Evolutionary conservation across 768 basidiomycete genomes (phyloP).

Genomic region (Albatrellus ellisii): DNA sequence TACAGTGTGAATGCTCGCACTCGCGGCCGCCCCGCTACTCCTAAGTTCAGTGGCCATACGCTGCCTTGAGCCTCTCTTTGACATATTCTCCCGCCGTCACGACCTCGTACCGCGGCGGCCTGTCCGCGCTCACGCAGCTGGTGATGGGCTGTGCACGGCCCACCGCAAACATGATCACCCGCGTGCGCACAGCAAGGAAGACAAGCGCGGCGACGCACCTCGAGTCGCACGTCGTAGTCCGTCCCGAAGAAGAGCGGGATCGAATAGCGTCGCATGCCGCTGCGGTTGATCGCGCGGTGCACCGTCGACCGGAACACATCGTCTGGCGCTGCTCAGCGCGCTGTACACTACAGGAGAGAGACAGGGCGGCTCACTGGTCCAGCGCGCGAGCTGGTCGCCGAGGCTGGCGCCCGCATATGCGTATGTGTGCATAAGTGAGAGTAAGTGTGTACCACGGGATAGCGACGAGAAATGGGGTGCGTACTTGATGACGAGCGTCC

Average conservation of each 20-base stretch:
- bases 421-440: constrained; percentile 11
- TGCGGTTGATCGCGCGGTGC: constrained; percentile 75
- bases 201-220: constrained; percentile 34
- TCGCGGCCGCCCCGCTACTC: too few species aligned
- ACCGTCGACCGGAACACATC: constrained; percentile 85
- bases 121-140: constrained; percentile 29
- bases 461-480: constrained; percentile 12
- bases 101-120: constrained; percentile 60
- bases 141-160: constrained; percentile 22
- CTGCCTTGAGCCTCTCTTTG: constrained; percentile 58
- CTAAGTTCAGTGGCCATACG: constrained; percentile 57
- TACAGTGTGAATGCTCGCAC: too few species aligned
- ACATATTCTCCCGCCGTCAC: constrained; percentile 83
- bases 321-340: constrained; percentile 33
- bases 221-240: constrained; percentile 71
- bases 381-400: constrained; percentile 79
- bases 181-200: too few species aligned
- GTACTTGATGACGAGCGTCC: constrained; percentile 81
- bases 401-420: constrained; percentile 28
- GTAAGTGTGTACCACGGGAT: too few species aligned
- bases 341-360: constrained; percentile 2
- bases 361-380: constrained; percentile 55
- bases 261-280: constrained; percentile 60
- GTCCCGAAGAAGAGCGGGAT: constrained; percentile 88
- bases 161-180: too few species aligned